phyloP scores from a whole-genome alignment of 2,329 filamentous ascomycete genomes.

The Colletotrichum caudatum region DNA sequence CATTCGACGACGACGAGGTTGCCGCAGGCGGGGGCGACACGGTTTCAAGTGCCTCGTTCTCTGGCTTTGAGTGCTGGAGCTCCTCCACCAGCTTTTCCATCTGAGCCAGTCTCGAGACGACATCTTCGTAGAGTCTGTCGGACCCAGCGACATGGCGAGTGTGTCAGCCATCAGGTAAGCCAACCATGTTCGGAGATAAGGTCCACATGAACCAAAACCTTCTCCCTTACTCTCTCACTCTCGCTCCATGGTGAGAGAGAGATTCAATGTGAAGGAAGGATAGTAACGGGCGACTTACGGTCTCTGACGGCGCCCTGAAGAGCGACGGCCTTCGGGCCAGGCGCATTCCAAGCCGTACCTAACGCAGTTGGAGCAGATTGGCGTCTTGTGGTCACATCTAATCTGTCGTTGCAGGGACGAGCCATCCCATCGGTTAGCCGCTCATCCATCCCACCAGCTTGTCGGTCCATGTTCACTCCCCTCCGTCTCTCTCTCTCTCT shows the following conservation, averaged over 20 bases:
- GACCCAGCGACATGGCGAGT: background rate
- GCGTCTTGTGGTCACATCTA: slow-evolving; percentile 37
- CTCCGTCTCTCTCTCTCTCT: background rate
- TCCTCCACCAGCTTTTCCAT: slow-evolving; percentile 40
- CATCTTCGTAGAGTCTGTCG: slow-evolving; percentile 39
- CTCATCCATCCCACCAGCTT: background rate
- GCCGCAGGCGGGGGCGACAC: slow-evolving; percentile 9
- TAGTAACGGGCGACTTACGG: slow-evolving; percentile 25
- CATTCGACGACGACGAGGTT: slow-evolving; percentile 47
- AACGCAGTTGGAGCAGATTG: slow-evolving; percentile 37
- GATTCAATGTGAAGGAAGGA: background rate
- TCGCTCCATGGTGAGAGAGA: background rate
- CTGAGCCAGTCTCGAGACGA: slow-evolving; percentile 38
- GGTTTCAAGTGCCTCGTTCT: background rate
- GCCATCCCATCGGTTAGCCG: slow-evolving; percentile 32
- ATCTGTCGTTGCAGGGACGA: slow-evolving; percentile 30
- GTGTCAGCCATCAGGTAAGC: slow-evolving; percentile 14
- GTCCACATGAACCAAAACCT: background rate
- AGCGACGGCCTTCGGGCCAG: slow-evolving; percentile 40
- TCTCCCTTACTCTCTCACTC: background rate
- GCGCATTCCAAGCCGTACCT: slow-evolving; percentile 37
- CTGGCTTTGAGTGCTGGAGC: slow-evolving; percentile 33
- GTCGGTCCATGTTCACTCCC: background rate
- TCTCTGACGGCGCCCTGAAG: slow-evolving; percentile 37
- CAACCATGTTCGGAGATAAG: slow-evolving; percentile 2